Evolutionary conservation across 768 basidiomycete species (phyloP).

Genomic region (Artomyces pyxidatus): DNA sequence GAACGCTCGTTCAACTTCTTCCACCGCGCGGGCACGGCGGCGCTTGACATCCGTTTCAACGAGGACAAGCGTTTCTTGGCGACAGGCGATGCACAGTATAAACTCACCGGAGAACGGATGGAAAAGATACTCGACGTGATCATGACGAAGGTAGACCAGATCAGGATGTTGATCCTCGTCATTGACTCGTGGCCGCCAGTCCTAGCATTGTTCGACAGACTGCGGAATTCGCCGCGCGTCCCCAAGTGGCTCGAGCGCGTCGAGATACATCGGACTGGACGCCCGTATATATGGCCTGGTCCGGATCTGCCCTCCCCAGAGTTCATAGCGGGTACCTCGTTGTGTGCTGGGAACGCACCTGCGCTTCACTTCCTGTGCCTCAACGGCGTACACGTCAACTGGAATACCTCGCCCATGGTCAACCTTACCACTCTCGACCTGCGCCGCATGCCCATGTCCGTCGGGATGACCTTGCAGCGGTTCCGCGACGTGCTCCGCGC

Average conservation of each 20-base stretch:
- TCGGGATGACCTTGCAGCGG: constrained; percentile 38
- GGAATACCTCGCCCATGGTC: constrained; percentile 36
- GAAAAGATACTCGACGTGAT: constrained; percentile 40
- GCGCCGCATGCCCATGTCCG: constrained; percentile 47
- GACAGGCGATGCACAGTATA: constrained; percentile 2
- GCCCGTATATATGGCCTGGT: constrained; percentile 38
- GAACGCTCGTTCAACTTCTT: constrained; percentile 49
- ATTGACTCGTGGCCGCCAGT: constrained; percentile 49
- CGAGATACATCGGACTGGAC: constrained; percentile 54
- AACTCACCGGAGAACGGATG: constrained; percentile 37
- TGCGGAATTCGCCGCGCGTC: constrained; percentile 21
- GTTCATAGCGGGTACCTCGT: constrained; percentile 30
- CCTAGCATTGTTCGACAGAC: constrained; percentile 40
- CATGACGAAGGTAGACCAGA: constrained; percentile 43
- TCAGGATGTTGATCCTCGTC: constrained; percentile 52
- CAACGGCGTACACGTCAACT: constrained; percentile 56
- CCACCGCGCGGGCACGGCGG: constrained; percentile 43
- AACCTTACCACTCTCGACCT: constrained; percentile 62
- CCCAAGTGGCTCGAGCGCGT: constrained; percentile 40
- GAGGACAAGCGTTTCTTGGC: constrained; percentile 22
- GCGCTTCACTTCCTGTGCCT: constrained; percentile 44
- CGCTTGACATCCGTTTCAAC: constrained; percentile 57
- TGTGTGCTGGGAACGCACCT: constrained; percentile 42
- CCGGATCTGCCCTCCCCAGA: constrained; percentile 30
- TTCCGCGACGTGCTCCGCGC: constrained; percentile 45